Conservation (phyloP, 345 rosid genomes). For the Salix koriyanagi region DNA sequence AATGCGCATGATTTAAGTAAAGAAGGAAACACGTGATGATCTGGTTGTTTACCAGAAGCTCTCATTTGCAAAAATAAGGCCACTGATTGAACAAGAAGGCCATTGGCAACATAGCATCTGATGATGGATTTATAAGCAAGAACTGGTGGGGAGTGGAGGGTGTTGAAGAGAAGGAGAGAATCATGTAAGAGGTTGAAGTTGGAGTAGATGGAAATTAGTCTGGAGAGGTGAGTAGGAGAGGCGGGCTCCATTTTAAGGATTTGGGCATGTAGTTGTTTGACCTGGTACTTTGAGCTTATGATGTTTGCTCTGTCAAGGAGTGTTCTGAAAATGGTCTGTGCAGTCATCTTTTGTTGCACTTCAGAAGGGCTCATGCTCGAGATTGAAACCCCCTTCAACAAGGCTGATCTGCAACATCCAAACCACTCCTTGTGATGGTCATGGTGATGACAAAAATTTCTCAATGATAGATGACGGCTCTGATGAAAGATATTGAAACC, state of each 20-base stretch:
- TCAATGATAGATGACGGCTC: no score
- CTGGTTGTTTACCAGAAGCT: constrained; percentile 52
- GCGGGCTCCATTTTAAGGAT: constrained; percentile 44
- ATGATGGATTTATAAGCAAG: constrained; percentile 77
- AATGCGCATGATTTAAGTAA: constrained; percentile 61
- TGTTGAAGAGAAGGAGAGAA: constrained; percentile 45
- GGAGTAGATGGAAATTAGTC: constrained; percentile 57
- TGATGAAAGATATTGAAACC: no score
- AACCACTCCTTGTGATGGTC: no score
- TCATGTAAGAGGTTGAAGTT: constrained; percentile 49
- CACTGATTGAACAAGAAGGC: constrained; percentile 41
- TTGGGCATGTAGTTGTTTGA: constrained; percentile 70
- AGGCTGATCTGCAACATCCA: no score
- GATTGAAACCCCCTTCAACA: no score
- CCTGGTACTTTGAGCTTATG: constrained; percentile 43
- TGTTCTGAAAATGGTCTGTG: constrained; percentile 35
- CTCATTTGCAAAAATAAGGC: constrained; percentile 52
- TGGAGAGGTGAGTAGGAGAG: constrained; percentile 33
- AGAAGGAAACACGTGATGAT: constrained; percentile 65
- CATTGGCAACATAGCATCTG: constrained; percentile 51
- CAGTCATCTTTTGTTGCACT: constrained; percentile 20
- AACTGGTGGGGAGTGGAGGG: constrained; percentile 46
- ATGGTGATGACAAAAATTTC: no score
- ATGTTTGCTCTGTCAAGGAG: constrained; percentile 33
- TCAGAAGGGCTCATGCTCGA: background rate